Evolutionary conservation across 176 grass and related monocot genomes (phyloP).

Genomic region (Thalia dealbata): DNA sequence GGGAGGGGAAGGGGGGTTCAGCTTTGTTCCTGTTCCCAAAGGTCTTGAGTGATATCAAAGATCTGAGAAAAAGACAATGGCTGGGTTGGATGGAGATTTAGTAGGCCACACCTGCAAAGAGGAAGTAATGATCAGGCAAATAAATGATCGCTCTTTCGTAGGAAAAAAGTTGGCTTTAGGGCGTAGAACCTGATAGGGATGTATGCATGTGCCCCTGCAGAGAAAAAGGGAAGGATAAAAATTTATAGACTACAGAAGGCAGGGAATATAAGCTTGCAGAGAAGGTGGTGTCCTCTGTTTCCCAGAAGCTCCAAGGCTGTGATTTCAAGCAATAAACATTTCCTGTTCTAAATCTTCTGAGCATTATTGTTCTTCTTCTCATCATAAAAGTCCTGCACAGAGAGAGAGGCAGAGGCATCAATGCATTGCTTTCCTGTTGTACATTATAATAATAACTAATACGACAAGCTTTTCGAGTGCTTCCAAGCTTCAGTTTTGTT

Average conservation of each 20-base stretch:
- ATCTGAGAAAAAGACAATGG: slow-evolving; percentile 16
- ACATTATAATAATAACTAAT: no score
- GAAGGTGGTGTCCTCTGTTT: neutral
- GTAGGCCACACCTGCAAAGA: slow-evolving; percentile 20
- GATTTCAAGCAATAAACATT: neutral
- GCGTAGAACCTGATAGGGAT: slow-evolving; percentile 17
- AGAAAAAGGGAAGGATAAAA: slow-evolving; percentile 11
- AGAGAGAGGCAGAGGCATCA: neutral
- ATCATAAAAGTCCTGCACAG: neutral
- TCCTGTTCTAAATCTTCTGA: neutral
- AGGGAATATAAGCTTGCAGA: slow-evolving; percentile 4
- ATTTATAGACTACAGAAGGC: neutral
- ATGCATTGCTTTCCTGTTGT: no score
- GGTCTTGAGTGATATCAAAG: neutral
- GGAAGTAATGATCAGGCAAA: neutral
- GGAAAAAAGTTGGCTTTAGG: neutral
- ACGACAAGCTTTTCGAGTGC: no score
- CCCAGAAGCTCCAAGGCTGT: neutral
- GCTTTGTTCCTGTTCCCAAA: neutral
- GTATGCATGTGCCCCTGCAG: slow-evolving; percentile 19
- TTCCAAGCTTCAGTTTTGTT: no score
- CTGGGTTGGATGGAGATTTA: slow-evolving; percentile 9
- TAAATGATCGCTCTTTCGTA: neutral
- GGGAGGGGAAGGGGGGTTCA: neutral
- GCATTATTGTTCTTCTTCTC: neutral